Percentiles rank a stretch among this genome's conserved stretches.
These are phyloP conservation scores for Colletotrichum sp. DNA, from an alignment of 2,329 filamentous ascomycete species.

Conservation along the genomic window DNA sequence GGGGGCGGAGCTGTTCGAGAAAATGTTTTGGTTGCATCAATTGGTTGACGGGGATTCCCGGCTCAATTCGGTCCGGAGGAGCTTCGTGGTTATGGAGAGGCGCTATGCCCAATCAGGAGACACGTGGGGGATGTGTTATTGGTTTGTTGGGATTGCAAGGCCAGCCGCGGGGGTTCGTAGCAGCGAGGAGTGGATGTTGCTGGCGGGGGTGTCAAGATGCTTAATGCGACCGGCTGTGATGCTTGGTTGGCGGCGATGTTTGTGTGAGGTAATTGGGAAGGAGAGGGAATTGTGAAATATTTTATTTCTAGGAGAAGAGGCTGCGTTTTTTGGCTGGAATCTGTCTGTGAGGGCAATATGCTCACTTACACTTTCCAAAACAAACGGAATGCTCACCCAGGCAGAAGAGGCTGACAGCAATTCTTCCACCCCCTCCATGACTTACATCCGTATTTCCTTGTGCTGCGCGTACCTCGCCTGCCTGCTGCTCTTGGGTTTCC, in stretches of 20 bases:
- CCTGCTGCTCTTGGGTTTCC: not conserved
- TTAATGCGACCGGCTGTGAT: not conserved
- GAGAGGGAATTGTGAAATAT: not conserved
- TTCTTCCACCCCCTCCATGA: not conserved
- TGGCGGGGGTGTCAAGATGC: not conserved
- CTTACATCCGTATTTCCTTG: not conserved
- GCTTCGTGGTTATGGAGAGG: slow-evolving; percentile 3
- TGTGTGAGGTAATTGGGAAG: not conserved
- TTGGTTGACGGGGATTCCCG: slow-evolving; percentile 25
- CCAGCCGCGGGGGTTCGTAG: not conserved
- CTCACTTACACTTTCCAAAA: not conserved
- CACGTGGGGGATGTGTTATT: slow-evolving; percentile 23
- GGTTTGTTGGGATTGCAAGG: slow-evolving; percentile 20
- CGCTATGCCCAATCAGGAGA: slow-evolving; percentile 17
- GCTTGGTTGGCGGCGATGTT: not conserved
- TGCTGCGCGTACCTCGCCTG: not conserved
- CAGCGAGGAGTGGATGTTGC: not conserved
- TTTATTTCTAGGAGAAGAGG: not conserved
- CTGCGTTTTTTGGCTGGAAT: not conserved
- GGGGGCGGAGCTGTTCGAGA: slow-evolving; percentile 22
- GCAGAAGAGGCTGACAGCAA: not conserved
- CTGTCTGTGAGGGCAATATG: not conserved
- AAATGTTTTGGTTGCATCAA: slow-evolving; percentile 24
- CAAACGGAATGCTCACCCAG: not conserved
- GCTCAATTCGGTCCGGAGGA: slow-evolving; percentile 22